Percentiles rank a stretch among this genome's conserved stretches.
Evolutionary conservation across 2,329 filamentous ascomycete species (phyloP).

Genomic region (Biscogniauxia mediterranea): DNA sequence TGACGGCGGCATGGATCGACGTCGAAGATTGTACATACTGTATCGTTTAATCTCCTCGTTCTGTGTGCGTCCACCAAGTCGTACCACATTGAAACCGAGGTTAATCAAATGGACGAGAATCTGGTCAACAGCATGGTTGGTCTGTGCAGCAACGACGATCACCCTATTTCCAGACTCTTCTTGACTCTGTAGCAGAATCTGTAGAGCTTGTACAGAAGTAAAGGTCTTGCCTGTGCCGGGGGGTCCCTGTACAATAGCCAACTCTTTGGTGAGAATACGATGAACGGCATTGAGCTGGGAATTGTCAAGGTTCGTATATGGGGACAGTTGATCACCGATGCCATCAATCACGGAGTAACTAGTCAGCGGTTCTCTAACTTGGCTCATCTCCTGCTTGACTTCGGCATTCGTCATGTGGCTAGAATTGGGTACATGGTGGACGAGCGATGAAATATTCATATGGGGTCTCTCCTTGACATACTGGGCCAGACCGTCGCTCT

Average conservation of each 20-base stretch:
- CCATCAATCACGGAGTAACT: slow-evolving; percentile 25
- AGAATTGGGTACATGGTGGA: slow-evolving; percentile 28
- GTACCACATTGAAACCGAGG: slow-evolving; percentile 53
- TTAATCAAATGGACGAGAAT: slow-evolving; percentile 62
- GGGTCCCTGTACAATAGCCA: slow-evolving; percentile 81
- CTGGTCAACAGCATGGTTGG: slow-evolving; percentile 88
- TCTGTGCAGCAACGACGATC: slow-evolving; percentile 80
- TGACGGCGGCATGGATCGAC: slow-evolving; percentile 17
- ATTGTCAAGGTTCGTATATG: slow-evolving; percentile 54
- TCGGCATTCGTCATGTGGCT: slow-evolving; percentile 8
- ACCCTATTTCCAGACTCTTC: slow-evolving; percentile 55
- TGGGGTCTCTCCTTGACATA: slow-evolving; percentile 33
- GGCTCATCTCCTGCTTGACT: slow-evolving; percentile 11
- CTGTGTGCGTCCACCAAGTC: slow-evolving; percentile 65
- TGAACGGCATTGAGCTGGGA: slow-evolving; percentile 70
- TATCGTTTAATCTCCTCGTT: slow-evolving; percentile 63
- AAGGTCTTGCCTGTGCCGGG: slow-evolving; percentile 76
- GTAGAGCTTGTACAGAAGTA: slow-evolving; percentile 71
- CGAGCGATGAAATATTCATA: slow-evolving; percentile 35
- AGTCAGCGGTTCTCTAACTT: slow-evolving; percentile 20
- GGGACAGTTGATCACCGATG: slow-evolving; percentile 25
- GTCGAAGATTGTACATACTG: slow-evolving; percentile 63
- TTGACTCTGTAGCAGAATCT: slow-evolving; percentile 60
- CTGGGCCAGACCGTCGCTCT: slow-evolving; percentile 27
- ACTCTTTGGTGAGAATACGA: slow-evolving; percentile 66